These are phyloP conservation scores for Acanthochlamys bracteata DNA, from an alignment of 106 monocot genomes.

Conservation along the genomic window DNA sequence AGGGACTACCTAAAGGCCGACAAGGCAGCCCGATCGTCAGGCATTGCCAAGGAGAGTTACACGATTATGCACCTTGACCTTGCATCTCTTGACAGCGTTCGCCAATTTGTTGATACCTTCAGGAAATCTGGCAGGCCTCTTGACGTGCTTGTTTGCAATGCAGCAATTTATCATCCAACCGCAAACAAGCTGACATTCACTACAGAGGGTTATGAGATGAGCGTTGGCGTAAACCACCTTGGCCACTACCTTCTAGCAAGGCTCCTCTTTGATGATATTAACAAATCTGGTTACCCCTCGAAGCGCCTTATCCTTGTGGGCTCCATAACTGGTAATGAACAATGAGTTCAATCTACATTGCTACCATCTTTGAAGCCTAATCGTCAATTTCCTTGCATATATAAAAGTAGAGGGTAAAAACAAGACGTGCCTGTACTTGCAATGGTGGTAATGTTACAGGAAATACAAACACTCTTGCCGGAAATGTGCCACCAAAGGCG, in stretches of 20 bases:
- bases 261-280: not conserved
- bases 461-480: constrained; percentile 2
- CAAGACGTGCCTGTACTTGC: too few relatives aligned
- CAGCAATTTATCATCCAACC: not conserved
- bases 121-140: not conserved
- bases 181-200: not conserved
- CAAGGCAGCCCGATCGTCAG: constrained; percentile 1
- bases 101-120: not conserved
- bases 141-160: constrained; percentile 3
- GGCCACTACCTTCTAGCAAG: not conserved
- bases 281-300: not conserved
- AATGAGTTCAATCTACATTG: too few relatives aligned
- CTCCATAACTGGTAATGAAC: not conserved
- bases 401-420: too few relatives aligned
- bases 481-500: not conserved
- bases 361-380: too few relatives aligned
- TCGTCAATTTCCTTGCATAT: too few relatives aligned
- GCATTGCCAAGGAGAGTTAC: constrained; percentile 1
- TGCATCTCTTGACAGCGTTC: constrained; percentile 3
- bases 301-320: constrained; percentile 1
- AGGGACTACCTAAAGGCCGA: not conserved
- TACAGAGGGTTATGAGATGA: constrained; percentile 1
- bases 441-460: not conserved
- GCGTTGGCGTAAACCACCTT: not conserved
- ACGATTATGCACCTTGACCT: constrained; percentile 5